These are phyloP conservation scores for Pseudofabraea citricarpa DNA, from an alignment of 2,329 filamentous ascomycete species.

Conservation along the genomic window DNA sequence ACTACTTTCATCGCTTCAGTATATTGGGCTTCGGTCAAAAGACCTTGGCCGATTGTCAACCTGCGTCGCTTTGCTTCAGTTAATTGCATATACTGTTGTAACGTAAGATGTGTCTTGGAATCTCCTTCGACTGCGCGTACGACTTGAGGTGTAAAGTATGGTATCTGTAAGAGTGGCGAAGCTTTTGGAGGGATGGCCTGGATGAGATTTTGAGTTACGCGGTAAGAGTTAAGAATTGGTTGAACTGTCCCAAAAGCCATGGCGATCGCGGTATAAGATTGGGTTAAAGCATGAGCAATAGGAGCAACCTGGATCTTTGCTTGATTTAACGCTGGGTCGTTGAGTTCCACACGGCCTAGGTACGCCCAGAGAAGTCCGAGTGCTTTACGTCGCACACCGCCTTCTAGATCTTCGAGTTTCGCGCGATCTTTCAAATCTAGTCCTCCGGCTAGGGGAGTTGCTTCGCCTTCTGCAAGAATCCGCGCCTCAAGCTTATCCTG, in stretches of 20 bases:
- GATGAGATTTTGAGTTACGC: conserved; percentile 78
- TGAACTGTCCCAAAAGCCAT: conserved; percentile 81
- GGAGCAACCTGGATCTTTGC: conserved; percentile 89
- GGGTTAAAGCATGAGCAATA: conserved; percentile 77
- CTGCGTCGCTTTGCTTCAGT: conserved; percentile 69
- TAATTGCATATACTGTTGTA: conserved; percentile 87
- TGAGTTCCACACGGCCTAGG: conserved; percentile 79
- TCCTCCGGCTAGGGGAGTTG: conserved; percentile 46
- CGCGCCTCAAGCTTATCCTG: conserved; percentile 80
- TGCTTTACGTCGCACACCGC: conserved; percentile 75
- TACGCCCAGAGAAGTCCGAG: conserved; percentile 93
- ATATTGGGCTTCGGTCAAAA: conserved; percentile 75
- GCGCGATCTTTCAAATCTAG: conserved; percentile 70
- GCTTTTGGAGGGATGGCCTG: conserved; percentile 81
- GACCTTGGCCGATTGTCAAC: conserved; percentile 63
- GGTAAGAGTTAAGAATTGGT: conserved; percentile 78
- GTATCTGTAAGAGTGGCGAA: conserved; percentile 87
- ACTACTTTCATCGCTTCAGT: conserved; percentile 70
- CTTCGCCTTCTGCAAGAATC: conserved; percentile 59
- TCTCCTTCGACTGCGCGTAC: conserved; percentile 68
- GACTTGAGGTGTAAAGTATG: conserved; percentile 70
- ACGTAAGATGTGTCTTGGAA: conserved; percentile 66
- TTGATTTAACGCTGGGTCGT: conserved; percentile 70
- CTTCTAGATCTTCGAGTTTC: conserved; percentile 75
- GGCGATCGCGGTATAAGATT: conserved; percentile 80